Evolutionary conservation across 2,329 filamentous ascomycete genomes (phyloP).

Genomic region (Xylariaceae sp.): DNA sequence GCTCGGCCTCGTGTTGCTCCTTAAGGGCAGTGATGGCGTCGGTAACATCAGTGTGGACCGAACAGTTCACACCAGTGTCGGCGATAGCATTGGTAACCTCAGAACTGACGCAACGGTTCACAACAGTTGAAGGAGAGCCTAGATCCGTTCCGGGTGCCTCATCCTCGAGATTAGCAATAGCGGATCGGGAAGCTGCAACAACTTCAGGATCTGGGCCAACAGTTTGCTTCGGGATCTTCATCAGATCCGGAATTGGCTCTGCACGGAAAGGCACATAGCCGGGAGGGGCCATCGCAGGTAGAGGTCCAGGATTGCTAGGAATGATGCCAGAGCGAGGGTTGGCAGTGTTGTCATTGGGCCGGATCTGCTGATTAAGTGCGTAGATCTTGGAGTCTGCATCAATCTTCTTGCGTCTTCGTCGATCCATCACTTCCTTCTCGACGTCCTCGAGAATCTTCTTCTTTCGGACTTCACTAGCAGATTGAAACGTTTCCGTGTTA

Average conservation of each 20-base stretch:
- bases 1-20: neutral
- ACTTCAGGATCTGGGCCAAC: neutral
- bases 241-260: neutral
- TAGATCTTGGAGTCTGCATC: conserved; percentile 21
- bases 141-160: neutral
- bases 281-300: neutral
- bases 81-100: too few species aligned
- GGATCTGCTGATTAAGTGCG: neutral
- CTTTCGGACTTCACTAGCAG: neutral
- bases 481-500: conserved; percentile 21
- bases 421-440: conserved; percentile 30
- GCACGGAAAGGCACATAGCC: conserved; percentile 3
- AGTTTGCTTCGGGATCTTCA: neutral
- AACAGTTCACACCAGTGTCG: too few species aligned
- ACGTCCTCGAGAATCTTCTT: conserved; percentile 19
- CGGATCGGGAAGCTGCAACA: neutral
- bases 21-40: neutral
- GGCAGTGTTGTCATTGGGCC: neutral
- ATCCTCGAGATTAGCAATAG: neutral
- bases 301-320: neutral
- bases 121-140: neutral
- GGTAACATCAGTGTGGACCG: neutral
- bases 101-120: too few species aligned
- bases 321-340: neutral
- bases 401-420: conserved; percentile 25